A percentile compares a stretch with the other conserved stretches of the same genome.
phyloP scores from a whole-genome alignment of 2,329 filamentous ascomycete species.

The Grosmannia clavigera region DNA sequence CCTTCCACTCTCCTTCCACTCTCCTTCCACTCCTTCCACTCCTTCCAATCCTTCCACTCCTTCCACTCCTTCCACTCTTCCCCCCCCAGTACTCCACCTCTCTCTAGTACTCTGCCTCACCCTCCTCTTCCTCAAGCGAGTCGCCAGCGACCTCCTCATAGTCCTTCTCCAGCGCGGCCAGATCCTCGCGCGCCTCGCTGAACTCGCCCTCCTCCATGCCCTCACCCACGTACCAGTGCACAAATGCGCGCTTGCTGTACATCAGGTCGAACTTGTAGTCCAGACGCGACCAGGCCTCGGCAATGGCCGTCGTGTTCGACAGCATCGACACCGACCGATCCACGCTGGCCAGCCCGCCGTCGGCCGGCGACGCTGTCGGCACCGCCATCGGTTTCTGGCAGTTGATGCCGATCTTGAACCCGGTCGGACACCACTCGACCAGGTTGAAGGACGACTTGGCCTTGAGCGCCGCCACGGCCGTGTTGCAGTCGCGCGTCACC shows the following conservation, averaged over 20 bases:
- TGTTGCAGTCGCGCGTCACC: slow-evolving; percentile 56
- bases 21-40: too few species aligned
- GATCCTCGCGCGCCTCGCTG: slow-evolving; percentile 74
- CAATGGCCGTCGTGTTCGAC: slow-evolving; percentile 63
- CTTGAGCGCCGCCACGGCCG: slow-evolving; percentile 55
- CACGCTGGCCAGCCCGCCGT: slow-evolving; percentile 48
- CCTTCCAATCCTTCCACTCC: too few species aligned
- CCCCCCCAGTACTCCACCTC: not conserved
- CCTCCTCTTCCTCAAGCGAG: slow-evolving; percentile 51
- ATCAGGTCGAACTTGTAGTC: slow-evolving; percentile 68
- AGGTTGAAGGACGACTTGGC: slow-evolving; percentile 61
- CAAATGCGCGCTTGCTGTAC: slow-evolving; percentile 67
- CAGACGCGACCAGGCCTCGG: slow-evolving; percentile 60
- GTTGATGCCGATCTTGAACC: slow-evolving; percentile 67
- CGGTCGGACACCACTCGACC: slow-evolving; percentile 64
- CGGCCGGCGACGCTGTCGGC: slow-evolving; percentile 35
- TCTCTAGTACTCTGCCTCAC: slow-evolving; percentile 65
- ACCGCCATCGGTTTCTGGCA: slow-evolving; percentile 55
- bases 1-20: too few species aligned
- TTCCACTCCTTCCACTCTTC: not conserved
- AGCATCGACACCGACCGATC: slow-evolving; percentile 56
- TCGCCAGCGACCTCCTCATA: slow-evolving; percentile 77
- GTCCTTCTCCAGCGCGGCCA: slow-evolving; percentile 75
- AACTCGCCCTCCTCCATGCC: slow-evolving; percentile 91
- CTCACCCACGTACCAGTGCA: slow-evolving; percentile 75